Evolutionary conservation across 164 flowering plant species (phyloP), one percentile per base, ranked within the genome.

Genomic region (Protea cynaroides): DNA sequence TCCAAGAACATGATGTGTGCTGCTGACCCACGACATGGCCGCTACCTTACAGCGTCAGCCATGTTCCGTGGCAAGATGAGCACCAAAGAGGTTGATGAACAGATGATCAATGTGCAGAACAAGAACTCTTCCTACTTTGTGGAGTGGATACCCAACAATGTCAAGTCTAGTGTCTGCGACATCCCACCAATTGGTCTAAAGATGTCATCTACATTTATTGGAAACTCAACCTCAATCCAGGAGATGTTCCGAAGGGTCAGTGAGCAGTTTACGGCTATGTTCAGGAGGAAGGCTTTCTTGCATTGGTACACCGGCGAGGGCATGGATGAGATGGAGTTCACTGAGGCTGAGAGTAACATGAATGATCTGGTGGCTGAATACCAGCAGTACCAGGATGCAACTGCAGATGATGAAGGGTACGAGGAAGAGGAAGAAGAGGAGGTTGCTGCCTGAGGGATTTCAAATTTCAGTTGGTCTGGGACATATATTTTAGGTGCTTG

Each of bases 101-200:
- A 67, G 53, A 69, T 69, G 71, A 69, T 69, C 17, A 69, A 69
- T 44, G 71, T 69, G 29, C 71, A 69, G 25, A 69, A 69, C 71
- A 69, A 69, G 66, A 62, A 69, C 66, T 62, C 71, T 13, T 69
- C 71, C 25, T 69, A 69, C 71, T 69, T 69, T 62, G 71, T 69
- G 1, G 71, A 69, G 38, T 60, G 74, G 74, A 71, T 71, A 4
- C 74, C 74, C 7, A 65, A 71, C 61, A 71, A 71, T 25, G 74
- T 65, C 9, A 71, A 71, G 69, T 71, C 74, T 15, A 71, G 65
- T 24, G 74, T 71, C 13, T 71, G 74, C 36, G 74, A 71, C 37
- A 71, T 71, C 34, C 74, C 74, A 7, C 74, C 74, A 17, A 71
- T 21, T 49, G 70, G 70, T 15, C 52, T 71, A 60, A 65, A 65